Conservation (phyloP, 805 yeast genomes). For the Komagataella phaffii region DNA sequence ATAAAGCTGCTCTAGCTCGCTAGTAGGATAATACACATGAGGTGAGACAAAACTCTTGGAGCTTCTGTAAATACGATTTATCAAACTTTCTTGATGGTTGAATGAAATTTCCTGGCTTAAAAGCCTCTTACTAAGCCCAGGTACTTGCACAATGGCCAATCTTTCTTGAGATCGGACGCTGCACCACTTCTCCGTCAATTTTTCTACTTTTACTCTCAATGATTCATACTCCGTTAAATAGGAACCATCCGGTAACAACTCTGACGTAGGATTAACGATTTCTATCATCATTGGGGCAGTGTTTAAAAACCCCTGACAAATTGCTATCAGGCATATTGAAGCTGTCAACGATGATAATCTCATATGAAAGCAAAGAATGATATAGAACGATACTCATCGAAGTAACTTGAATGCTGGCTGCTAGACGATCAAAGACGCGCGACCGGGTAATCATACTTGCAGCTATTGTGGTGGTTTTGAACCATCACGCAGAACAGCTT, state of each 20-base stretch:
- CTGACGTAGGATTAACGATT: conserved; percentile 2
- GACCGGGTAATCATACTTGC: not conserved
- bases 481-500: not conserved
- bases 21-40: not conserved
- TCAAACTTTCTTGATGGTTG: not conserved
- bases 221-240: conserved; percentile 8
- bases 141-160: conserved; percentile 5
- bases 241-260: conserved; percentile 2
- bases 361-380: not conserved
- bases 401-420: not conserved
- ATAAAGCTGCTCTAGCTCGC: not conserved
- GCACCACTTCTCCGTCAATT: conserved; percentile 10
- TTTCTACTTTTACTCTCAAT: conserved; percentile 1
- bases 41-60: not conserved
- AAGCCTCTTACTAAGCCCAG: conserved; percentile 6
- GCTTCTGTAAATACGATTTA: not conserved
- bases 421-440: not conserved
- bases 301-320: conserved; percentile 10
- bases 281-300: conserved; percentile 17
- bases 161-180: conserved; percentile 1
- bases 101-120: not conserved
- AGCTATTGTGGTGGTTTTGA: not conserved
- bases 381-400: not conserved
- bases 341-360: not conserved
- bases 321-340: not conserved